phyloP scores from a whole-genome alignment of 2,329 filamentous ascomycete species.

The Aspergillus aculeatus region DNA sequence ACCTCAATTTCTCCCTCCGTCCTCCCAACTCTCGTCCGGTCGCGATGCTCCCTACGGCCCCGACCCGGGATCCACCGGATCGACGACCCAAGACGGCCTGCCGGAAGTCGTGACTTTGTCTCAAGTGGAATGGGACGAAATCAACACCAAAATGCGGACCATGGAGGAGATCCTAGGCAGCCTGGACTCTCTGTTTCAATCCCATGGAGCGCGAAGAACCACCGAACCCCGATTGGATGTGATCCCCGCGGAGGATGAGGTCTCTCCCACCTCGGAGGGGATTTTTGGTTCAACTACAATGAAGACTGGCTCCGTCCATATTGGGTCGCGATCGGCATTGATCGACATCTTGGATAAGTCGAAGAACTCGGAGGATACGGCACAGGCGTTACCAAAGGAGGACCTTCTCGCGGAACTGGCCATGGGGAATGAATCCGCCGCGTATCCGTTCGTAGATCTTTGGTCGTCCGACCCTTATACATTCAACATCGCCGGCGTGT shows the following conservation, averaged over 20 bases:
- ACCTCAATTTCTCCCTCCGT: conserved; percentile 15
- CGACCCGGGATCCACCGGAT: conserved; percentile 11
- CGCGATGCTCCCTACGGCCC: conserved; percentile 22
- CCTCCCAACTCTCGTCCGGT: conserved; percentile 12
- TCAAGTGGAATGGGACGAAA: conserved; percentile 37
- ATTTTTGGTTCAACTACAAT: conserved; percentile 31
- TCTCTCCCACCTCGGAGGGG: conserved; percentile 24
- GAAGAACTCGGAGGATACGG: conserved; percentile 34
- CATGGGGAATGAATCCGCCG: conserved; percentile 59
- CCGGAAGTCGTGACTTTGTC: conserved; percentile 33
- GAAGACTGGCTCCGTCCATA: conserved; percentile 55
- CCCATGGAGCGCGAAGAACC: conserved; percentile 24
- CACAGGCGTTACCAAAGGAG: conserved; percentile 56
- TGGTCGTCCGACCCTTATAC: conserved; percentile 61
- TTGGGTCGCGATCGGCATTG: conserved; percentile 58
- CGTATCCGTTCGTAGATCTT: conserved; percentile 61
- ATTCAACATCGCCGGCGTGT: conserved; percentile 55
- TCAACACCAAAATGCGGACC: conserved; percentile 34
- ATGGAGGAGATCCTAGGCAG: conserved; percentile 38
- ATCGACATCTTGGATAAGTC: conserved; percentile 56
- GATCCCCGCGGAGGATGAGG: conserved; percentile 13
- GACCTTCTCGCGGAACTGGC: conserved; percentile 60
- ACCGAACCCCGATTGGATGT: conserved; percentile 13
- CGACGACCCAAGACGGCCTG: conserved; percentile 17
- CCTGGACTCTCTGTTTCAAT: conserved; percentile 31